Conservation (phyloP, 2,329 filamentous ascomycete genomes). For the Pseudocercospora cruenta region DNA sequence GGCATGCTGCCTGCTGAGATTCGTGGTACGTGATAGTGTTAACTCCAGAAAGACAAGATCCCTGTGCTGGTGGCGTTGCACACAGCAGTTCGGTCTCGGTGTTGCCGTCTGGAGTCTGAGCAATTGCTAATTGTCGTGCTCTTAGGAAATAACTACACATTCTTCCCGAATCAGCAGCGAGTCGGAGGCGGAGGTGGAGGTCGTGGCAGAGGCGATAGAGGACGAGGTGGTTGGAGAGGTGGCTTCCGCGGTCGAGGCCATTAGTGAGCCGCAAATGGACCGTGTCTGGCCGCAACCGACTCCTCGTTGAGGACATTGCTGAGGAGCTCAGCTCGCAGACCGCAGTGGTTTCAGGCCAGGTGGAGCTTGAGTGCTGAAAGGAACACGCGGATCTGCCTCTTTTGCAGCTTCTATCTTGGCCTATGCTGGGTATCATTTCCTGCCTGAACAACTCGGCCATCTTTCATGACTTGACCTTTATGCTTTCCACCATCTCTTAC, state of each 20-base stretch:
- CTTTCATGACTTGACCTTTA: too few species aligned
- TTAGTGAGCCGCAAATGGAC: neutral
- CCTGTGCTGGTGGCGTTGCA: too few species aligned
- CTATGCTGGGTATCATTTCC: neutral
- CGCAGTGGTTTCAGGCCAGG: neutral
- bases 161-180: constrained; percentile 22
- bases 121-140: too few species aligned
- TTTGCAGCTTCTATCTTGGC: neutral
- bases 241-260: neutral
- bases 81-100: too few species aligned
- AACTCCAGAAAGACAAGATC: too few species aligned
- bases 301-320: too few species aligned
- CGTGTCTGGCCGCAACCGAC: neutral
- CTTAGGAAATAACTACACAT: constrained; percentile 19
- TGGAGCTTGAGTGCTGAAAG: neutral
- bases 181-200: constrained; percentile 1
- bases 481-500: too few species aligned
- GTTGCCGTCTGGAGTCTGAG: too few species aligned
- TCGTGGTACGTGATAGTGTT: too few species aligned
- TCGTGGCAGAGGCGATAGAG: neutral
- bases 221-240: neutral
- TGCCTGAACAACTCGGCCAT: too few species aligned
- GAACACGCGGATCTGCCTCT: neutral
- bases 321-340: neutral
- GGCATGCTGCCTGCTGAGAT: constrained; percentile 16